Base-by-base conservation (phyloP, 1,284 basidiomycete genomes). In the Leccinum laetum region DNA sequence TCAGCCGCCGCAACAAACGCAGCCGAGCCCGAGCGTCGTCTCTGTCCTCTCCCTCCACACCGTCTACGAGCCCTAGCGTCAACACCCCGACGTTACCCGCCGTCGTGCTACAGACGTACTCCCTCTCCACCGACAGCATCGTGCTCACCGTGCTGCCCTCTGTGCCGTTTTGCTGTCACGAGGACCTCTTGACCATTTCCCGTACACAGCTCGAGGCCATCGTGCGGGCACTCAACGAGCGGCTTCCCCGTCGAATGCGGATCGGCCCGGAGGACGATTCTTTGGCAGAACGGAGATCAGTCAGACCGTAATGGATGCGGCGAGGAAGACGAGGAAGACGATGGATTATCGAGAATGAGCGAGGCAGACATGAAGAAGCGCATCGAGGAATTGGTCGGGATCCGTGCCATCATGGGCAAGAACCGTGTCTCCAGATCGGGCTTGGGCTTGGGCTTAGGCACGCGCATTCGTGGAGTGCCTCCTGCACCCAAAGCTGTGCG, bases 131-230 rank as follows among this genome's bases (percentile, higher is more conserved):
- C 11, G 85, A 86, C 67, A 83, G 81, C 8, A 77, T 88, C n/a
- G 78, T 87, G 58, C 84, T 88, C 69, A 88, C 84, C 0, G 77
- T 85, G 11, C 77, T 88, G 6, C 74, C 79, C 62, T 73, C 74
- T 29, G 71, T 81, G 3, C 86, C 85, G 0, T 88, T 88, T 75
- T 87, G 85, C 75, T 88, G 85, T 73, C 85, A 88, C 71, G 85
- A 86, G 63, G 86, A 88, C 68, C 82, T 88, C 52, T 66, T 86
- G 66, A 80, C 81, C 2, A 87, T 88, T 86, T 68, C 80, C 10
- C 82, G 81, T 41, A 49, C 71, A 1, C 75, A 82, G 65, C 83
- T 88, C 58, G 70, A 83, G 58, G 69, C 49, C 4, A 84, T 85
- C 53, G 86, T 85, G 13, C 67, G 69, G 7, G 67, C 75, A 11